Base-by-base conservation (phyloP, 2,329 filamentous ascomycete genomes). In the Arthrobotrys pseudoclavata region DNA sequence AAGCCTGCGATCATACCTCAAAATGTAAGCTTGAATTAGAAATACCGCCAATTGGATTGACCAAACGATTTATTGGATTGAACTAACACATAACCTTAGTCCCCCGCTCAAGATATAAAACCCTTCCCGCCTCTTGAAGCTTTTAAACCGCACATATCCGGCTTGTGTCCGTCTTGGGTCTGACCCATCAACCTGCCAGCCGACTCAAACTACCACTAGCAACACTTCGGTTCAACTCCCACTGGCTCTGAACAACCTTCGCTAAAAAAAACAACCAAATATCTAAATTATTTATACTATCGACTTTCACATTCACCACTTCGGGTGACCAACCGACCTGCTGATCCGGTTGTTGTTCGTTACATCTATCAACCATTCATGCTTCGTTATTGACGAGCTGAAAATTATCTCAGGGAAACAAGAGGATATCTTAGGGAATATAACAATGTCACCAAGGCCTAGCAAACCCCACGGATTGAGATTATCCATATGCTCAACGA, bases 321-420 rank as follows among this genome's bases (percentile, higher is more conserved):
- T 20, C 61, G 37, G 45, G 69, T 26, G 69, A 52, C 20, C 15
- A 61, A 60, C 60, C 37, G 29, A 52, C 60, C 60, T 66, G 61
- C 69, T 74, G 31, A 50, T 52, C 13, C 52, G 62, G 62, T 62
- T 50, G n/a, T 52, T 74, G 61, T 62, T 74, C 69, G 29, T 62
- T 47, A 29, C 34, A 40, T 26, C n/a, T 48, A 61, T 22, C 42
- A 50, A 68, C 67, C 18, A 42, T 77, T 77, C 67, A 77, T 77
- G 74, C 63, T 60, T 77, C 74, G 74, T 77, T 77, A 77, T 77
- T 77, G 64, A 77, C 74, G 67, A 67, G 67, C 74, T 71, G 57
- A 67, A 71, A 62, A 50, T 67, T 34, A 63, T 61, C 69, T 57
- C 61, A 67, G 67, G 74, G 50, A 71, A 77, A 67, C 22, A 71